phyloP scores from a whole-genome alignment of 2,329 filamentous ascomycete genomes.

The Xylariaceae sp. region DNA sequence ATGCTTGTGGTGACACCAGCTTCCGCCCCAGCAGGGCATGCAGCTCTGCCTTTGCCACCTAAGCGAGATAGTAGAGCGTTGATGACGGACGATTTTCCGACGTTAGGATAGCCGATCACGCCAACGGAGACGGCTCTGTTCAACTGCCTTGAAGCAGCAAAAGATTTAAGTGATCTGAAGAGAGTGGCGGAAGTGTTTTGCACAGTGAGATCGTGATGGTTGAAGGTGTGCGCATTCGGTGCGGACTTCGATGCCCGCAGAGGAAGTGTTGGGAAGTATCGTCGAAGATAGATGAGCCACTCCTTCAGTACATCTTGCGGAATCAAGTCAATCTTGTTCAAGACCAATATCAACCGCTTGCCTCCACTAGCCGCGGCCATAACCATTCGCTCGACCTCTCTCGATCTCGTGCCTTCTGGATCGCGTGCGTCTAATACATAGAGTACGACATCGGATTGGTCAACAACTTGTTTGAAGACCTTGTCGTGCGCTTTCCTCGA shows the following conservation, averaged over 20 bases:
- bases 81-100: conserved; percentile 95
- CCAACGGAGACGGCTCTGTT: conserved; percentile 89
- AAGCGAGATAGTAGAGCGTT: conserved; percentile 82
- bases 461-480: conserved; percentile 89
- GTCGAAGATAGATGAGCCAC: conserved; percentile 80
- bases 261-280: conserved; percentile 87
- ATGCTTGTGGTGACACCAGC: conserved; percentile 88
- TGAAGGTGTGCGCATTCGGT: conserved; percentile 83
- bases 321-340: conserved; percentile 95
- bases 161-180: conserved; percentile 86
- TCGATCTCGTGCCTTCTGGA: conserved; percentile 84
- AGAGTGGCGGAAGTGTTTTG: conserved; percentile 81
- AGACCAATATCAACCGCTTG: conserved; percentile 83
- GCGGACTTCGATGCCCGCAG: conserved; percentile 79
- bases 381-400: conserved; percentile 84
- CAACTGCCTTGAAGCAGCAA: conserved; percentile 74
- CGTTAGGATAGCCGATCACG: conserved; percentile 93
- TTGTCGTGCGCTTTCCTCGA: conserved; percentile 91
- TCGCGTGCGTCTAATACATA: conserved; percentile 93
- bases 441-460: conserved; percentile 82
- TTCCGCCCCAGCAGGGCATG: conserved; percentile 85
- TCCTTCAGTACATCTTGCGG: conserved; percentile 75
- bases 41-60: conserved; percentile 59
- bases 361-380: conserved; percentile 81
- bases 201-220: conserved; percentile 84